Evolutionary conservation across 2,329 filamentous ascomycete species (phyloP), one percentile per base, ranked within the genome.

Genomic region (Ophioceras dolichostomum): DNA sequence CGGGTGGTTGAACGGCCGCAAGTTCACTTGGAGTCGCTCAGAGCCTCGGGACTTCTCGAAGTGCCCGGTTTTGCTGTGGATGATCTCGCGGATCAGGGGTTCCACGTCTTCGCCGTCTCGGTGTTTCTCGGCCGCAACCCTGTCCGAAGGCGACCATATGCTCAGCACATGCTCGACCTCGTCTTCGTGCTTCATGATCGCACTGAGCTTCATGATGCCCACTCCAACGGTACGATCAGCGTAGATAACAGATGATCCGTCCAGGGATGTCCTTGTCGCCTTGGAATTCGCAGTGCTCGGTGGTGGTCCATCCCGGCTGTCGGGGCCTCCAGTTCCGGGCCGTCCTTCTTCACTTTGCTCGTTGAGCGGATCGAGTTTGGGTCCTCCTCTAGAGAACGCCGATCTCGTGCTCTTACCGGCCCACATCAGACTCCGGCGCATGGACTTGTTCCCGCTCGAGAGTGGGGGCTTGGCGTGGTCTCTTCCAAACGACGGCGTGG

Each of bases 1-100:
- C 1, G 75, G 67, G 48, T 82, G 73, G 26, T 76, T 71, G 55
- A 95, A 95, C 2, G 83, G 71, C 47, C 80, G 82, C 12, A 95
- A 62, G 42, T 84, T 81, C 1, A 95, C 64, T 46, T 89, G 83
- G 5, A 96, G 61, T 20, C 83, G 75, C 50, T 89, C 86, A 18
- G 85, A 76, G 38, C 73, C 71, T 38, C 69, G 65, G 17, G 81
- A 85, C 50, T 78, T 81, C 49, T 81, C 79, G 53, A 84, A 93
- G 27, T 76, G 73, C 6, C 81, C 80, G n/a, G 70, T 79, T 24
- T 74, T 67, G 52, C 78, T 89, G 13, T 79, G 74, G 47, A 87
- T 66, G n/a, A 94, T 59, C 34, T 83, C 78, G 26, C 73, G 68
- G 39, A 94, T 68, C 34, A 94, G 55, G 12, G 78, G 73, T 42